These are phyloP conservation scores for Naegleria gruberi DNA, from an alignment of 208 protist species.

Conservation along the genomic window DNA sequence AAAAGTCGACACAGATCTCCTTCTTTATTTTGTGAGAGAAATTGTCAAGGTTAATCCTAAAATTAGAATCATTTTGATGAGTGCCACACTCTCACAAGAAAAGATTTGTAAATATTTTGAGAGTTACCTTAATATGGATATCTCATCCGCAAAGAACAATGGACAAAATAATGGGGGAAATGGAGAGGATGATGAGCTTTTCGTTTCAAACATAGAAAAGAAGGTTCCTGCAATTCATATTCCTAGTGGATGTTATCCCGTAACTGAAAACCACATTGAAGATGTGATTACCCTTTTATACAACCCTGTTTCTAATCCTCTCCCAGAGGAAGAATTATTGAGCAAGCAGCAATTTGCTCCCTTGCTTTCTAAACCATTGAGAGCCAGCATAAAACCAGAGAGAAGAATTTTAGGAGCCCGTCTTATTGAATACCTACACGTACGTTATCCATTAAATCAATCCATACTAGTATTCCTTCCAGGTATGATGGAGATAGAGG, in stretches of 20 bases:
- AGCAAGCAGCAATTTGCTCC: no score
- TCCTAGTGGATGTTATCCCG: conserved; percentile 82
- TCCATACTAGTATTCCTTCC: conserved; percentile 91
- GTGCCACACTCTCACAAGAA: conserved; percentile 84
- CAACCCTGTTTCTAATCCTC: neutral
- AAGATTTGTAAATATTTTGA: conserved; percentile 83
- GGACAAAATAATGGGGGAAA: neutral
- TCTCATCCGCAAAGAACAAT: neutral
- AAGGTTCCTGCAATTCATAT: conserved; percentile 64
- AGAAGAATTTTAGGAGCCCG: neutral
- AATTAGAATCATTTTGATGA: conserved; percentile 85
- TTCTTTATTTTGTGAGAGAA: conserved; percentile 78
- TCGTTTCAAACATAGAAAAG: neutral
- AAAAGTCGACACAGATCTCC: conserved; percentile 73
- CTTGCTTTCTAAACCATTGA: neutral
- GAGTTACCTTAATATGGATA: conserved; percentile 41
- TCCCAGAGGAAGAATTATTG: no score
- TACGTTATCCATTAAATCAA: conserved; percentile 65
- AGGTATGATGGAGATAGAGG: conserved; percentile 83
- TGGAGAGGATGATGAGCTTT: neutral
- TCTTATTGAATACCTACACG: conserved; percentile 28
- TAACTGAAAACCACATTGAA: conserved; percentile 83
- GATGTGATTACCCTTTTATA: conserved; percentile 66
- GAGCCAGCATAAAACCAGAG: neutral
- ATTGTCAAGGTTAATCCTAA: conserved; percentile 51